phyloP scores from a whole-genome alignment of 2,329 filamentous ascomycete genomes.

The Ceratocystis papillata region DNA sequence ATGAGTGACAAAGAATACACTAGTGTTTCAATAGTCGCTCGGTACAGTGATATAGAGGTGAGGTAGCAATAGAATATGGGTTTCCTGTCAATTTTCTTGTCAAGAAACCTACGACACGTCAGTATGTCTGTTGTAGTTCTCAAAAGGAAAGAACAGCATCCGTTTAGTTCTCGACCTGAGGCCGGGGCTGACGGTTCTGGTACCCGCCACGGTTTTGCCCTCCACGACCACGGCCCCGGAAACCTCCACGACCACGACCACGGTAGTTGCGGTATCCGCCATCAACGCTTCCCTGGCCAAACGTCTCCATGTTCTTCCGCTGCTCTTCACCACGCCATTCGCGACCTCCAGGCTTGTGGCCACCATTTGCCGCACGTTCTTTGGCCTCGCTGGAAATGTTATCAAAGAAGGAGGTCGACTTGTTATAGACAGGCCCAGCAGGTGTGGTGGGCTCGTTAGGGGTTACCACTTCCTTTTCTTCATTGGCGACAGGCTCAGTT shows the following conservation, averaged over 20 bases:
- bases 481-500: constrained; percentile 22
- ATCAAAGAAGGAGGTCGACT: constrained; percentile 85
- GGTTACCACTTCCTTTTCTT: constrained; percentile 57
- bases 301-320: constrained; percentile 93
- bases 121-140: background rate
- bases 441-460: constrained; percentile 35
- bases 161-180: constrained; percentile 9
- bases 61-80: background rate
- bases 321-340: constrained; percentile 91
- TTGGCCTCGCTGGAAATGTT: constrained; percentile 93
- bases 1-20: background rate
- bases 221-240: constrained; percentile 39
- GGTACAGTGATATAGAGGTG: background rate
- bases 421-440: constrained; percentile 59
- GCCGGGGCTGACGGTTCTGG: constrained; percentile 23
- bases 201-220: constrained; percentile 32
- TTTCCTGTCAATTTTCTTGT: background rate
- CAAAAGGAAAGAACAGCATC: background rate
- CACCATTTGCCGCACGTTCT: constrained; percentile 66
- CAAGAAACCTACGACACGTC: background rate
- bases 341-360: constrained; percentile 60
- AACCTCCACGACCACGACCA: constrained; percentile 60
- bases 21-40: background rate
- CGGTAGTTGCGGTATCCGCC: constrained; percentile 65
- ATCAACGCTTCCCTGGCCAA: constrained; percentile 92